Evolutionary conservation across 768 basidiomycete species (phyloP).

Genomic region (Neoboletus brunneissimus): DNA sequence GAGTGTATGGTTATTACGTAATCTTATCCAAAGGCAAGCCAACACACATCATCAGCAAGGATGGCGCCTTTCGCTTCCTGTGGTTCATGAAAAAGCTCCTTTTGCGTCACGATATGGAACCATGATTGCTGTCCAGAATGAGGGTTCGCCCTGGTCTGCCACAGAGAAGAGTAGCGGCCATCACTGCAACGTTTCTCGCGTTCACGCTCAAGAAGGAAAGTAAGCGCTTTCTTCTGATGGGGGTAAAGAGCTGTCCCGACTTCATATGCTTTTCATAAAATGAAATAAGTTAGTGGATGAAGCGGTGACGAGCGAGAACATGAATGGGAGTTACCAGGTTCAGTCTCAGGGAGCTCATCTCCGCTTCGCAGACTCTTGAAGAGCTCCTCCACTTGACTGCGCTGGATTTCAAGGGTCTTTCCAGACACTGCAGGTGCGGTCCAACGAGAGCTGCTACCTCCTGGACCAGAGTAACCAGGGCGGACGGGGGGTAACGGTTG

Average conservation of each 20-base stretch:
- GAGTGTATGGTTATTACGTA: constrained; percentile 15
- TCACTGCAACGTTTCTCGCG: constrained; percentile 55
- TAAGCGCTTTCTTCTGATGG: constrained; percentile 97
- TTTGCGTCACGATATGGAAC: constrained; percentile 83
- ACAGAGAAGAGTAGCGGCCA: constrained; percentile 68
- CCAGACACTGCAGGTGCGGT: constrained; percentile 51
- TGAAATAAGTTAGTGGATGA: constrained; percentile 16
- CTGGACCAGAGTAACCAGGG: constrained; percentile 40
- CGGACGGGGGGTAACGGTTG: constrained; percentile 40
- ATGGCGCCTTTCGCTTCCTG: constrained; percentile 82
- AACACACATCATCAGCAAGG: constrained; percentile 91
- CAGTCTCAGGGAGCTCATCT: constrained; percentile 82
- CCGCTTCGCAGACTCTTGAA: constrained; percentile 88
- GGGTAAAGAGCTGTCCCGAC: constrained; percentile 89
- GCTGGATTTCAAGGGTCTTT: constrained; percentile 87
- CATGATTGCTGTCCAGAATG: constrained; percentile 52
- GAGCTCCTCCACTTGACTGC: constrained; percentile 90
- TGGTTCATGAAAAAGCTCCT: constrained; percentile 66
- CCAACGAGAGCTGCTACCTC: constrained; percentile 48
- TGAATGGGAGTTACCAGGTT: constrained; percentile 61
- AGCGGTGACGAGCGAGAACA: constrained; percentile 11
- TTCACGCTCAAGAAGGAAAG: constrained; percentile 89
- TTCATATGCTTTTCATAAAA: constrained; percentile 47
- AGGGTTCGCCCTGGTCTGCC: constrained; percentile 57
- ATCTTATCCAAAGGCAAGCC: constrained; percentile 7